Evolutionary conservation across 768 basidiomycete species (phyloP).

Genomic region (Punctularia strigosozonata): DNA sequence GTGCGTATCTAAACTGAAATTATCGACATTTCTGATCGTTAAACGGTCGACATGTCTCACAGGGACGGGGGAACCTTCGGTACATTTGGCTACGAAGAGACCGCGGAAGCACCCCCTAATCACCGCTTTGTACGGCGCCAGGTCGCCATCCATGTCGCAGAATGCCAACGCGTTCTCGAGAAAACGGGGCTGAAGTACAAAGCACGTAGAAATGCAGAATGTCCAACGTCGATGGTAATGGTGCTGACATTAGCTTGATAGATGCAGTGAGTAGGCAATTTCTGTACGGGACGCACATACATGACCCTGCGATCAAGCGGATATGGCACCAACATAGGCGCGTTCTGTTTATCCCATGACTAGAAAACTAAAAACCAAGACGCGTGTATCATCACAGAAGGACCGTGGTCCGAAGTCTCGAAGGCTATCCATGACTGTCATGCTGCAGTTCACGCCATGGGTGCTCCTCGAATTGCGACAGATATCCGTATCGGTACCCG

Average conservation of each 20-base stretch:
- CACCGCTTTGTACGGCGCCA: conserved; percentile 15
- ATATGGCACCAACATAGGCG: conserved; percentile 85
- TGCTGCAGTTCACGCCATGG: conserved; percentile 68
- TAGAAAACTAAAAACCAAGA: too few relatives aligned
- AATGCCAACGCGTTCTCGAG: conserved; percentile 75
- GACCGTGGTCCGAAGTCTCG: conserved; percentile 77
- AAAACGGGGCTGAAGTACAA: conserved; percentile 76
- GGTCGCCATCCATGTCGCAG: conserved; percentile 71
- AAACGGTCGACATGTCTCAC: background rate
- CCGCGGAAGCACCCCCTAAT: conserved; percentile 13
- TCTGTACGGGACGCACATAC: conserved; percentile 2
- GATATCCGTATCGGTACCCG: conserved; percentile 95
- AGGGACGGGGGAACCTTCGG: conserved; percentile 1
- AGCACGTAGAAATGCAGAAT: conserved; percentile 26
- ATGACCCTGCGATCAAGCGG: conserved; percentile 34
- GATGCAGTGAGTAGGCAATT: conserved; percentile 49
- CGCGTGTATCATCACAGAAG: conserved; percentile 31
- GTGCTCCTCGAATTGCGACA: conserved; percentile 69
- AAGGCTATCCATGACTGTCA: conserved; percentile 89
- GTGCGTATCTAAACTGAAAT: conserved; percentile 23
- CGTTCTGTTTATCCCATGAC: conserved; percentile 4
- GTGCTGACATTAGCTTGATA: conserved; percentile 13
- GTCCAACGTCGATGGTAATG: background rate
- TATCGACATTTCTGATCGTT: background rate
- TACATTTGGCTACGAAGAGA: conserved; percentile 18